Base-by-base conservation (phyloP, 1,284 basidiomycete genomes). In the Sporisorium reilianum region DNA sequence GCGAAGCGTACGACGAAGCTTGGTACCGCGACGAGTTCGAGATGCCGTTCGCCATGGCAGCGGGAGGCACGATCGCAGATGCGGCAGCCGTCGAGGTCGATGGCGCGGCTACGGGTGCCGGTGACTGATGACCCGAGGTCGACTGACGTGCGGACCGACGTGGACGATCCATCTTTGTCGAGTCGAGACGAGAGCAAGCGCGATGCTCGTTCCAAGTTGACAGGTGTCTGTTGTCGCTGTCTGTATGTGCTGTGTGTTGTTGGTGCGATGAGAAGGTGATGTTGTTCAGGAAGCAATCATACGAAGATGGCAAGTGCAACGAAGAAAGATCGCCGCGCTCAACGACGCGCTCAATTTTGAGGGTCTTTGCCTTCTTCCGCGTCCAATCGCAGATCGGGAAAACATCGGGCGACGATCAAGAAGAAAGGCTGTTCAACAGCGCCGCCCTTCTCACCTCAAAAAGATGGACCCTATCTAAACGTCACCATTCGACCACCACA, bases 101-200 rank as follows among this genome's bases (percentile, higher is more conserved):
- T 14, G 64, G 51, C 3, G 53, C 48, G 0, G 61, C 36, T 32
- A 55, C 42, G 0, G 55, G 71, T 2, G 62, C 71, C 14, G 66
- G 71, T 20, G 71, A 74, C 23, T 55, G 57, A 34, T 64, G 60
- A 4, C 55, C 58, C 5, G 66, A 69, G n/a, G 59, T 65, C 41
- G 71, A 68, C 38, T 69, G 67, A 40, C 72, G 72, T 25, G 66
- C 38, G 1, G 67, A 75, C 41, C 72, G 55, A 57, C 66, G 66
- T 50, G 72, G 72, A 55, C 72, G 72, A 42, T 75, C 72, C 71
- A 74, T 74, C 22, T 28, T 50, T 20, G 26, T 20, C 14, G 46
- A 38, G 32, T 34, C 22, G 30, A 16, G 30, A 5, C 25, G 9
- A 18, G 14, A 18, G 40, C 20, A 40, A 54, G 36, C 50, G 6